These are phyloP conservation scores for Coniochaeta pulveracea DNA, from an alignment of 2,329 filamentous ascomycete genomes.

Conservation along the genomic window DNA sequence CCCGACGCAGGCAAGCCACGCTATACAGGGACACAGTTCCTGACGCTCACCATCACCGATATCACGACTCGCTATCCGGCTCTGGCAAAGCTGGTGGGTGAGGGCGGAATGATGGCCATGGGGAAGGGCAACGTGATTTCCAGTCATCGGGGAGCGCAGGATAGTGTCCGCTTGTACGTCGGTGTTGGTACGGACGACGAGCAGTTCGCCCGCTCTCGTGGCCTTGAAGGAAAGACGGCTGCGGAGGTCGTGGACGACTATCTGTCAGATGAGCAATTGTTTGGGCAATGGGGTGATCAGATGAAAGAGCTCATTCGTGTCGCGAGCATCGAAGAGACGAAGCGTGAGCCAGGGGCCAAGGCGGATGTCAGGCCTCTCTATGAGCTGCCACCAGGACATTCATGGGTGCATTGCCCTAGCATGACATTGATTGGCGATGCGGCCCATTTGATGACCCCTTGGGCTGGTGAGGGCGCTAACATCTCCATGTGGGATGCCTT, in stretches of 20 bases:
- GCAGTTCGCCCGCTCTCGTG: constrained; percentile 8
- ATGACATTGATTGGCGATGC: constrained; percentile 42
- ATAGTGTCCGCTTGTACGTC: constrained; percentile 19
- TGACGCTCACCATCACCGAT: constrained; percentile 22
- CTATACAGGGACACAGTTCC: constrained; percentile 25
- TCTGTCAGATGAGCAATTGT: constrained; percentile 11
- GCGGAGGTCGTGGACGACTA: constrained; percentile 11
- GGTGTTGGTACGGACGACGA: constrained; percentile 15
- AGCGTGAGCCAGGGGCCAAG: constrained; percentile 6
- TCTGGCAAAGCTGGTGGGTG: constrained; percentile 25
- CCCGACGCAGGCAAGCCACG: constrained; percentile 20
- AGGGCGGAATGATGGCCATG: constrained; percentile 22
- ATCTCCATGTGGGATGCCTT: constrained; percentile 37
- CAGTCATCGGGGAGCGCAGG: constrained; percentile 18
- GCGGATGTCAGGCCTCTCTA: constrained; percentile 16
- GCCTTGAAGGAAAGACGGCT: constrained; percentile 7
- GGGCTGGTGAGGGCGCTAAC: constrained; percentile 43
- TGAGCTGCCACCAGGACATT: constrained; percentile 27
- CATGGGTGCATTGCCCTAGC: constrained; percentile 28
- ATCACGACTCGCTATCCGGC: constrained; percentile 22
- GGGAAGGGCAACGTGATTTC: constrained; percentile 24
- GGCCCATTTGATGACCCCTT: constrained; percentile 40
- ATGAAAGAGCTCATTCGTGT: constrained; percentile 17
- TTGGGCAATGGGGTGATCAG: constrained; percentile 14
- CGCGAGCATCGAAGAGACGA: constrained; percentile 15